phyloP scores from a whole-genome alignment of 768 basidiomycete species.

The Cyclocybe aegerita region DNA sequence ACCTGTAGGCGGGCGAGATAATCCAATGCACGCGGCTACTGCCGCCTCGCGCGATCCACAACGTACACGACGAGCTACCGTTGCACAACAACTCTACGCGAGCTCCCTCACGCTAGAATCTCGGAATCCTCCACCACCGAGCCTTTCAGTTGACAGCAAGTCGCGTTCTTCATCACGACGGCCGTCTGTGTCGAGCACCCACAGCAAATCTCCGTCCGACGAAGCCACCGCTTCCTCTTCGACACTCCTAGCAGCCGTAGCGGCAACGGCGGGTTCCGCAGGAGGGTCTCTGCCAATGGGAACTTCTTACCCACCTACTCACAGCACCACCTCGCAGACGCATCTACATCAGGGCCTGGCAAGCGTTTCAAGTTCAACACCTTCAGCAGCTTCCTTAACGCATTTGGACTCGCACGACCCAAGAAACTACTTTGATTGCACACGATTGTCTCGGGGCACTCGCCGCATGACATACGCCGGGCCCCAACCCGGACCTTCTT shows the following conservation, averaged over 20 bases:
- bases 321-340: slow-evolving; percentile 7
- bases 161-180: background rate
- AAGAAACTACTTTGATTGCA: slow-evolving; percentile 21
- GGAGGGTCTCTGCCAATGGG: background rate
- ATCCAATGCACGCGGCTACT: slow-evolving; percentile 8
- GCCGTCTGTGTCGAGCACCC: background rate
- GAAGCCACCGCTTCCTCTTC: background rate
- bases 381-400: slow-evolving; percentile 2
- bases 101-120: slow-evolving; percentile 13
- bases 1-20: slow-evolving; percentile 15
- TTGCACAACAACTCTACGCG: slow-evolving; percentile 26
- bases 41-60: slow-evolving; percentile 5
- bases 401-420: slow-evolving; percentile 22
- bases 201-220: no score
- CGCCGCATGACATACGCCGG: slow-evolving; percentile 22
- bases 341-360: slow-evolving; percentile 2
- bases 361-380: slow-evolving; percentile 18
- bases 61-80: slow-evolving; percentile 18
- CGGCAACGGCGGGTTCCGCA: background rate
- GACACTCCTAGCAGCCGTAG: background rate
- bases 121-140: background rate
- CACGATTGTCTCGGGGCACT: slow-evolving; percentile 21
- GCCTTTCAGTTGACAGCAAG: background rate
- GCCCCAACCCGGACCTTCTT: slow-evolving; percentile 9
- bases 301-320: background rate